Evolutionary conservation across 1,139 yeast species (phyloP), one percentile per base, ranked within the genome.

Genomic region (Pichia sp.): DNA sequence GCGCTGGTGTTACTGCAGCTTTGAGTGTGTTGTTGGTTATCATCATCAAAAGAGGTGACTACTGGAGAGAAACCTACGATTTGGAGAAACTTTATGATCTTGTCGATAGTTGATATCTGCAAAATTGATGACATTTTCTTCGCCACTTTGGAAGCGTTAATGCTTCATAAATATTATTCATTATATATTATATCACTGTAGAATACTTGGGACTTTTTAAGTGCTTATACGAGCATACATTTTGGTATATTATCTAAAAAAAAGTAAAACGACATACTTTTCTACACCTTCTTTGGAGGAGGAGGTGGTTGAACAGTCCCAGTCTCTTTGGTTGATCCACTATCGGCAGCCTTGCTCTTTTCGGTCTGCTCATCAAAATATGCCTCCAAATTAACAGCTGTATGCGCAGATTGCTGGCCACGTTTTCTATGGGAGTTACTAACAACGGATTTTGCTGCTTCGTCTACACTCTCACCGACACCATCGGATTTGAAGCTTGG

Each of bases 11-110:
- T 3, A 73, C 85, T 12, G 60, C 65, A 2, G 61, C 77, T 2
- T 68, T 80, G 1, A 69, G 83, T 14, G 70, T 83, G 4, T 54
- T 74, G 2, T 66, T 87, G 36, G 48, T 79, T 2, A 64, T 81
- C 9, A 73, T 87, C 60, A 86, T 85, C 67, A 71, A 64, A 59
- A 74, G 73, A 56, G 93, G 95, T 36, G 76, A 77, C 14, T 68
- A 76, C 54, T 84, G 87, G 79, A 76, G 96, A 63, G 85, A 83
- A 52, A 75, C 78, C 49, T 85, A 79, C 64, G 87, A 87, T 66
- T 69, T 88, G 41, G 81, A 82, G 53, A 71, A 70, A 29, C 73
- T 81, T 43, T 85, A 85, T 61, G 86, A 83, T 55, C 63, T 68
- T 24, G 64, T 73, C 46, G 77, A 74, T 51, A 48, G 49, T 31